Evolutionary conservation across 2,329 filamentous ascomycete species (phyloP), one percentile per base, ranked within the genome.

Genomic region (Fusarium praegraminearum): DNA sequence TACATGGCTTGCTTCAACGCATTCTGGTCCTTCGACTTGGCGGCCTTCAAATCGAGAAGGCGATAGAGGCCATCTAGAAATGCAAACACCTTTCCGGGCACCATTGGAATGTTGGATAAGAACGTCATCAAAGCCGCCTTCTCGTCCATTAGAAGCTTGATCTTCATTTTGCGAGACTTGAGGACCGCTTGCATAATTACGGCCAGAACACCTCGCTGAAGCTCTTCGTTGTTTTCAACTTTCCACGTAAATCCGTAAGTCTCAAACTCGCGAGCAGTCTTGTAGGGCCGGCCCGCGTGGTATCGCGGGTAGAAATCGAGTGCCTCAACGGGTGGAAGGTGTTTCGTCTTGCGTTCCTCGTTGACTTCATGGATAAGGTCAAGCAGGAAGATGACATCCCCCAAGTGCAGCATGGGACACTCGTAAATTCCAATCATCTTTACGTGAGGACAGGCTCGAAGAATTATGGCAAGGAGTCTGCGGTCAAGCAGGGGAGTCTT

Each of bases 321-420:
- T 0, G 62, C 64, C 5, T 63, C 38, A 22, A 81, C 76, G 0
- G 45, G 26, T 1, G 75, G 58, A 5, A 62, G 26, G 0, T 32
- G 35, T 4, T 52, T 4, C 13, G 50, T 15, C 4, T 53, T 24
- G 1, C 79, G 75, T 4, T 67, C 43, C 15, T 36, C 9, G 44
- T 81, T 81, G 44, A 81, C 66, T 44, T 81, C 78, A 33, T 76
- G 55, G 22, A 81, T 79, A 4, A 81, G 60, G 52, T 81, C 79
- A 2, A 81, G 66, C 0, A 81, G 55, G 13, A 67, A 72, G 2
- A 79, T 52, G 0, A 79, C 56, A 24, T 81, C 80, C 12, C 78
- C 80, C n/a, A 80, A 72, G 30, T 80, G 77, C 7, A 81, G 66
- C 2, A 81, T 59, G 0, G 78, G 78, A 28, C 80, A 81, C 50